phyloP scores from a whole-genome alignment of 768 basidiomycete genomes.

The Epithele typhae region DNA sequence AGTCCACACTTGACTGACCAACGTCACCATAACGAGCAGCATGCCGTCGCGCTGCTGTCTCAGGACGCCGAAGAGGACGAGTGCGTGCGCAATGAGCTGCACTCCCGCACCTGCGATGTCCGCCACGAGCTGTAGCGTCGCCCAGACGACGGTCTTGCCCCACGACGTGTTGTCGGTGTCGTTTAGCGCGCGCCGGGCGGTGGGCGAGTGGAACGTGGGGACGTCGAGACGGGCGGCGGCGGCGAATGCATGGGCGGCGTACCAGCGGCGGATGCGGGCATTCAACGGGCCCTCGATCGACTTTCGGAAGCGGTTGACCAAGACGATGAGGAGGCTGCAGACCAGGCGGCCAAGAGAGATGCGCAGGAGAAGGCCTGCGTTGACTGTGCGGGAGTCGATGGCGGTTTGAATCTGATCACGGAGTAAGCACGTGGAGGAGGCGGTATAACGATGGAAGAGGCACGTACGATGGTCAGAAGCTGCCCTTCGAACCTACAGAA shows the following conservation, averaged over 20 bases:
- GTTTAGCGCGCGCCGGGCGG: constrained; percentile 61
- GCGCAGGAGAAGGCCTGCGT: constrained; percentile 49
- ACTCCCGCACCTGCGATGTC: constrained; percentile 43
- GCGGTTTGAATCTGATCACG: constrained; percentile 55
- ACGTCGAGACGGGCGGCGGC: constrained; percentile 72
- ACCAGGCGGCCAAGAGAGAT: constrained; percentile 51
- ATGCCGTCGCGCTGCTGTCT: constrained; percentile 57
- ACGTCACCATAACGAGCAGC: constrained; percentile 52
- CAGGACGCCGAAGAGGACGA: constrained; percentile 55
- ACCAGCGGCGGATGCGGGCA: constrained; percentile 53
- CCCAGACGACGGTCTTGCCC: constrained; percentile 48
- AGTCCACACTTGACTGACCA: constrained; percentile 43
- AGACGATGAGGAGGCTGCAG: constrained; percentile 42
- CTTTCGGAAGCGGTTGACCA: constrained; percentile 36
- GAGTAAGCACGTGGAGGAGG: constrained; percentile 2
- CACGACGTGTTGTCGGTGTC: constrained; percentile 39
- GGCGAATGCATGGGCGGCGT: constrained; percentile 56
- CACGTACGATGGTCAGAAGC: constrained; percentile 50
- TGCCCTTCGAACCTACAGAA: constrained; percentile 58
- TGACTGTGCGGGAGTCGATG: constrained; percentile 57
- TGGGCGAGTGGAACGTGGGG: constrained; percentile 66
- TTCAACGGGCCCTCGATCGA: constrained; percentile 41
- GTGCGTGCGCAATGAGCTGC: constrained; percentile 53
- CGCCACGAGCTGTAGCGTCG: constrained; percentile 44
- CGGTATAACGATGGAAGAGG: constrained; percentile 13